Conservation (phyloP, 306 rosid genomes). For the Corylus americana region DNA sequence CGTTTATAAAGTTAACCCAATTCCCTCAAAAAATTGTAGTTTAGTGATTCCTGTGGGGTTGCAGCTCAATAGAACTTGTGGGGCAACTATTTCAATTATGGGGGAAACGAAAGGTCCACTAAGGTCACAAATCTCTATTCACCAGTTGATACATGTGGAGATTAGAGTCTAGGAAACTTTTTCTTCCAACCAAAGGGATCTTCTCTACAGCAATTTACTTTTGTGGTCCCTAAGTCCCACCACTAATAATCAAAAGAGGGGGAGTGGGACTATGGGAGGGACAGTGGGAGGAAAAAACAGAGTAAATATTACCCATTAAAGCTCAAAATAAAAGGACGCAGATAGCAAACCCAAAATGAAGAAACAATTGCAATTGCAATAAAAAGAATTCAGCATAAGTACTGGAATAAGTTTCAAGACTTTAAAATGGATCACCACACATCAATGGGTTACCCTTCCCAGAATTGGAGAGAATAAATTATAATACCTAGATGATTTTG, state of each 20-base stretch:
- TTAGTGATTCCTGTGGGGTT: background rate
- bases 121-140: background rate
- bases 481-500: background rate
- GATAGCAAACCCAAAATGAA: background rate
- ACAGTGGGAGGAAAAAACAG: background rate
- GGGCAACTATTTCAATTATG: conserved; percentile 4
- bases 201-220: background rate
- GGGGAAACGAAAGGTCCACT: conserved; percentile 4
- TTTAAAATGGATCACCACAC: background rate
- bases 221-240: conserved; percentile 10
- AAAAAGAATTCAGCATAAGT: background rate
- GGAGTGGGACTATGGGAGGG: background rate
- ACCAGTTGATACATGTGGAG: background rate
- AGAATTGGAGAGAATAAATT: background rate
- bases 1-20: background rate
- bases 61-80: background rate
- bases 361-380: background rate
- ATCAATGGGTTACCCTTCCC: background rate
- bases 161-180: background rate
- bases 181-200: background rate
- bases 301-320: background rate
- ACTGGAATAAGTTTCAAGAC: background rate
- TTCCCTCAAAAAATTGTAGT: background rate
- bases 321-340: background rate
- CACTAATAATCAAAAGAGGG: background rate